Evolutionary conservation across 1,139 yeast genomes (phyloP).

Genomic region (Hyphopichia burtonii): DNA sequence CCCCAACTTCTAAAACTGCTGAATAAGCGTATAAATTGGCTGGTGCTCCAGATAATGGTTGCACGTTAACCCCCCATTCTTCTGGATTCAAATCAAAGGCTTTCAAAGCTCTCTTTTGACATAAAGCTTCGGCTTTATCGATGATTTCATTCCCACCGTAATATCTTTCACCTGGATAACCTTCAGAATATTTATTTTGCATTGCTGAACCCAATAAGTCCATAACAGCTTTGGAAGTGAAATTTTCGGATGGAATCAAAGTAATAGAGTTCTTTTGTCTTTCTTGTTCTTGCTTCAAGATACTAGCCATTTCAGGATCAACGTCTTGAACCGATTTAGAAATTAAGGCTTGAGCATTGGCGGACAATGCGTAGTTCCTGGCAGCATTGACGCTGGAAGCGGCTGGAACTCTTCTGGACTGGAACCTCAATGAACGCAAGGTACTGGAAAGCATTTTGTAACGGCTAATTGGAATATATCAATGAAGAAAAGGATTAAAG

Average conservation of each 20-base stretch:
- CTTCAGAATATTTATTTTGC: constrained; percentile 98
- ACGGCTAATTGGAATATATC: not conserved
- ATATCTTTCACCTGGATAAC: constrained; percentile 96
- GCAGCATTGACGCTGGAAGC: constrained; percentile 2
- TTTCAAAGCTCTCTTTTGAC: constrained; percentile 89
- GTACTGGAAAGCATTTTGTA: constrained; percentile 17
- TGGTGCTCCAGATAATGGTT: constrained; percentile 92
- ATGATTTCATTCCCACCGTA: constrained; percentile 96
- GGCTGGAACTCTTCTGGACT: constrained; percentile 12
- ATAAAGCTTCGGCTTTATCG: constrained; percentile 83
- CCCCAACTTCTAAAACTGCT: constrained; percentile 88
- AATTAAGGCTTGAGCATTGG: constrained; percentile 51
- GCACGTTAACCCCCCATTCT: constrained; percentile 96
- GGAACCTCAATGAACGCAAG: constrained; percentile 22
- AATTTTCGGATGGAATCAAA: constrained; percentile 91
- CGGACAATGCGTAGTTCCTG: constrained; percentile 46
- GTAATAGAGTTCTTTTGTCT: constrained; percentile 92
- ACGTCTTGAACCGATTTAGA: constrained; percentile 64
- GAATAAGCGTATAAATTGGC: constrained; percentile 93
- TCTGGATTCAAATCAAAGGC: constrained; percentile 75
- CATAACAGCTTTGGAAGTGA: constrained; percentile 92
- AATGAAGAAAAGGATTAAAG: not conserved
- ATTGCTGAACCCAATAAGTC: constrained; percentile 92
- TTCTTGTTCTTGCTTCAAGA: constrained; percentile 66
- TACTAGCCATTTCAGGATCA: constrained; percentile 85